Evolutionary conservation across 2,329 filamentous ascomycete species (phyloP), one percentile per base, ranked within the genome.

Genomic region (Clonostachys solani): DNA sequence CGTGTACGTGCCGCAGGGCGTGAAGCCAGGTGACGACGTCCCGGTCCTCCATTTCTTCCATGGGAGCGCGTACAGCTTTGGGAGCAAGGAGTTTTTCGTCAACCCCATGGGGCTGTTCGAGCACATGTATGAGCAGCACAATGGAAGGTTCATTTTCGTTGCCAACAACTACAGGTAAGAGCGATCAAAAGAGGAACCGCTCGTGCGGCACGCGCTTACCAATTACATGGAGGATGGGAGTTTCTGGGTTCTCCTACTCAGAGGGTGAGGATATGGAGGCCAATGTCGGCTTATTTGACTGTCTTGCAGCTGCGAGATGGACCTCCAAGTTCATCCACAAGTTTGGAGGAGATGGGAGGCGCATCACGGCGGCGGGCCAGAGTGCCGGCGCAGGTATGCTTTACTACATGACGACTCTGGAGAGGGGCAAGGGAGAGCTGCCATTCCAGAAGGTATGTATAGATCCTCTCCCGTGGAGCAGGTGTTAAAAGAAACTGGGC

Each of bases 401-500:
- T 48, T 68, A 78, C 61, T 75, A 80, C 52, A 77, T 81, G 47
- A 72, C 80, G 50, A 81, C 50, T 3, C 76, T 23, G 65, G 53
- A 57, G 13, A 56, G 65, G 10, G 74, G 73, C 3, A 56, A 56
- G 19, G 55, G 52, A 8, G 50, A 43, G 29, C 56, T 54, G 9
- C 72, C 72, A 2, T 77, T 77, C 55, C 63, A 64, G 42, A 42
- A 51, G 37, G 49, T 29, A 29, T 10, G 9, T 8, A 29, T 29
- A 8, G 8, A 29, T 29, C 23, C 8, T 29, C 9, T 29, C 10
- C 23, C 23, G 23, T 10, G 23, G 23, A 29, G 9, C 9, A 29
- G 8, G 3, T 29, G 8, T 29, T 29, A 29, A 29, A 29, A 29
- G 7, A 29, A 10, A 4, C 4, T 10, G 23, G 23, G 23, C 23